Base-by-base conservation (phyloP, 768 basidiomycete genomes). In the Mrakia frigida region DNA sequence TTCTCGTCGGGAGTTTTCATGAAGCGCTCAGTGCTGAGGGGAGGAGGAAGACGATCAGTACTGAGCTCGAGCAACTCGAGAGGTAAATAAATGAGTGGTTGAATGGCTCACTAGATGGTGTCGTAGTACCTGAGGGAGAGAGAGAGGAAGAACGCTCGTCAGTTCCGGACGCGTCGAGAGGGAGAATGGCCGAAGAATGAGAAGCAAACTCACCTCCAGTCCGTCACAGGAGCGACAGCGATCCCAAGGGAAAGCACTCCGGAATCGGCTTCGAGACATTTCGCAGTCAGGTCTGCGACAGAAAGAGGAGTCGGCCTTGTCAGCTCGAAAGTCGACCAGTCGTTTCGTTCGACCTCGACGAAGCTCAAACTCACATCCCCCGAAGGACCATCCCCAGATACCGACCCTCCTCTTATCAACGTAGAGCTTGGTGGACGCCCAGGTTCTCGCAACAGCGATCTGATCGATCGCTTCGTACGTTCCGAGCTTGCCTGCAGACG, bases 161-260 rank as follows among this genome's bases (percentile, higher is more conserved):
- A 31, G 70, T 41, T 41, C n/a, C n/a, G n/a, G n/a, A n/a, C 18
- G 13, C 43, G 68, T 41, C 25, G 69, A 31, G n/a, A n/a, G n/a
- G n/a, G n/a, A n/a, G n/a, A n/a, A n/a, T n/a, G n/a, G n/a, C n/a
- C n/a, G n/a, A n/a, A n/a, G n/a, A n/a, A n/a, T n/a, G n/a, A n/a
- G n/a, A n/a, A n/a, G n/a, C n/a, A 63, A 79, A 94, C 92, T 70
- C 92, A 81, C 65, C 86, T 86, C 92, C 93, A 95, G 79, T 91
- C 92, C 5, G 91, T 92, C 68, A 96, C 94, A 75, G 94, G 94
- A 88, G 94, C 94, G 46, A 97, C 89, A 4, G 93, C 88, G 88
- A 96, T 97, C 9, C 92, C 93, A 65, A 98, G 85, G 5, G 91
- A 90, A 84, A 98, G 94, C 21, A 98, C 88, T 7, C 91, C 91